Conservation (phyloP, 768 basidiomycete genomes). For the Mycena kentingensis region DNA sequence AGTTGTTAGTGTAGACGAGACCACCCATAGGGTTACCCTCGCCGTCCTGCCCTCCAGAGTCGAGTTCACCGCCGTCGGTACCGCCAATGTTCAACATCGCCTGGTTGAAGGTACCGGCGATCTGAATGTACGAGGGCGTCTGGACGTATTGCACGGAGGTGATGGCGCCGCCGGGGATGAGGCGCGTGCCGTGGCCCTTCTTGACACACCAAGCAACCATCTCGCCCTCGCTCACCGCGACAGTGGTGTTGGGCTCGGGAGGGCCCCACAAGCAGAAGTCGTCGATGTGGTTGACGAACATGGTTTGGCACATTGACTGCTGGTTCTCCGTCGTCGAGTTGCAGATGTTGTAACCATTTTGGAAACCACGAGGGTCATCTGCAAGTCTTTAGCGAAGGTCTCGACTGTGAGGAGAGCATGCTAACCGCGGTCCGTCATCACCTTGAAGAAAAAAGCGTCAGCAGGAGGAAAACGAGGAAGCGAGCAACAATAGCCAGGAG, state of each 20-base stretch:
- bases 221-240: slow-evolving; percentile 60
- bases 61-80: slow-evolving; percentile 53
- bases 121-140: slow-evolving; percentile 54
- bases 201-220: slow-evolving; percentile 72
- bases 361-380: slow-evolving; percentile 47
- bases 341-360: slow-evolving; percentile 61
- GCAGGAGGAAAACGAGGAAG: no score
- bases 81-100: slow-evolving; percentile 9
- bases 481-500: no score
- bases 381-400: slow-evolving; percentile 41
- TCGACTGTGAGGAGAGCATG: no score
- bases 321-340: slow-evolving; percentile 60
- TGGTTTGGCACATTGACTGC: slow-evolving; percentile 59
- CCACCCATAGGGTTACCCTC: slow-evolving; percentile 63
- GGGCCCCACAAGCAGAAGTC: slow-evolving; percentile 67
- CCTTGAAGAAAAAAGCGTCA: no score
- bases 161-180: slow-evolving; percentile 61
- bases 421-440: slow-evolving; percentile 17
- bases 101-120: slow-evolving; percentile 64
- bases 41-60: slow-evolving; percentile 57
- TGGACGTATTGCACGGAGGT: slow-evolving; percentile 57
- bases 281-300: slow-evolving; percentile 52
- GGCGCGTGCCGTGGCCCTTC: slow-evolving; percentile 59
- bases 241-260: slow-evolving; percentile 20
- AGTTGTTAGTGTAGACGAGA: slow-evolving; percentile 50